Evolutionary conservation across 2,329 filamentous ascomycete species (phyloP), one percentile per base, ranked within the genome.

Genomic region (Mariannaea elegans): DNA sequence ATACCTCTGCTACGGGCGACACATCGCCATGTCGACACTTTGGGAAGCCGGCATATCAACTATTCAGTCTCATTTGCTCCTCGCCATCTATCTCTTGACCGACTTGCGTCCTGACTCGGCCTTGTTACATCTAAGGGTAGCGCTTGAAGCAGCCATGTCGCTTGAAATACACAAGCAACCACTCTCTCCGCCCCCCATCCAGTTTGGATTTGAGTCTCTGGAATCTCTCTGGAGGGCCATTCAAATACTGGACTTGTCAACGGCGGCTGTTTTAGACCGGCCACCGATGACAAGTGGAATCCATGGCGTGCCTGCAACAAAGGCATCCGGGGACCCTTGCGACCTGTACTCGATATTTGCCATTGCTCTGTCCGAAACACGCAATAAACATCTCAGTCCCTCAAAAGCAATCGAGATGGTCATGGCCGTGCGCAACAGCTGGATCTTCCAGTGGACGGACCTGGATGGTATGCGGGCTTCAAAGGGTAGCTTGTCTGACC

Each of bases 121-220:
- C 0, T 77, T 75, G 10, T 75, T 78, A 72, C 71, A 76, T 24
- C 67, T 78, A 3, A 76, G 77, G 3, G 70, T 74, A 29, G 77
- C 74, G 2, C 74, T 73, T 2, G 6, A 19, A 16, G 78, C 80
- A 7, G 74, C 74, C 1, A 71, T 74, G 42, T 67, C 72, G 0
- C 58, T 77, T 9, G 75, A 73, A 0, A 65, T 76, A 2, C 70
- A 76, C 39, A 60, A 68, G 3, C 47, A 64, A 5, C n/a, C n/a
- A 63, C 75, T 29, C 67, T 71, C 50, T 65, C 65, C 1, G 63
- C 66, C 4, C 54, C 71, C 0, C 74, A 74, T 18, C 57, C 63
- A 1, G n/a, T 53, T 1, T 54, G 72, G 75, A 32, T 65, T 62
- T 2, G 55, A 49, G 1, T 47, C 57, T 0, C 63, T 74, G 14